These are phyloP conservation scores for Claviceps capensis DNA, from an alignment of 2,329 filamentous ascomycete species.

Conservation along the genomic window DNA sequence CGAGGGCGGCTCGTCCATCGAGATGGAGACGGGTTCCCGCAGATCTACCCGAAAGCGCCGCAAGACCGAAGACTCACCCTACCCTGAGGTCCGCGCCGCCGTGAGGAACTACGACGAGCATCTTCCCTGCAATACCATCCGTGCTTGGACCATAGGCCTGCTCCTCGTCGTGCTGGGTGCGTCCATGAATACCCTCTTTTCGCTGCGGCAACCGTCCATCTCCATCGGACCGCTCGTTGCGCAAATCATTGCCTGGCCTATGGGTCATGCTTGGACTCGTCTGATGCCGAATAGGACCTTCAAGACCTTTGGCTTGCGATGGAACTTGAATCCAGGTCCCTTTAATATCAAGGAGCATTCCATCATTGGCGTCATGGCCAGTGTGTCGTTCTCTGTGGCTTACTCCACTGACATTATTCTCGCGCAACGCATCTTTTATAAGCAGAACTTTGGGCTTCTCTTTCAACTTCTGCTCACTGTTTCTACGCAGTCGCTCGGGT, in stretches of 20 bases:
- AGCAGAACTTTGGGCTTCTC: constrained; percentile 50
- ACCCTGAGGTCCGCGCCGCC: constrained; percentile 51
- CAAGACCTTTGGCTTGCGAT: constrained; percentile 37
- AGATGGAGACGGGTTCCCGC: constrained; percentile 7
- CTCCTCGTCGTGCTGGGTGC: constrained; percentile 41
- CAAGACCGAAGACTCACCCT: constrained; percentile 46
- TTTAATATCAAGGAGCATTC: constrained; percentile 61
- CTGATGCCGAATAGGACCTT: constrained; percentile 37
- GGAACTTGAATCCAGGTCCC: constrained; percentile 51
- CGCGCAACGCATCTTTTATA: constrained; percentile 58
- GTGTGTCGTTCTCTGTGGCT: constrained; percentile 54
- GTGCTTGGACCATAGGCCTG: constrained; percentile 51
- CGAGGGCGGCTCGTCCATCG: constrained; percentile 6
- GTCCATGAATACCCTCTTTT: constrained; percentile 50
- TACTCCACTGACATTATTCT: constrained; percentile 65
- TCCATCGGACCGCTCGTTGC: constrained; percentile 46
- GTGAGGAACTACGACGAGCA: constrained; percentile 52
- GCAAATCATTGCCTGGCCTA: constrained; percentile 49
- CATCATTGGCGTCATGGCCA: constrained; percentile 57
- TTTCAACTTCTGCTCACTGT: constrained; percentile 56
- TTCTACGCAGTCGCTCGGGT: constrained; percentile 55
- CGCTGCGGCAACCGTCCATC: constrained; percentile 47
- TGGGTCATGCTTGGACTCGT: constrained; percentile 47
- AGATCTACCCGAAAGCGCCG: constrained; percentile 18
- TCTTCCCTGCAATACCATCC: constrained; percentile 50